Evolutionary conservation across 495 filamentous ascomycete genomes (phyloP).

Genomic region (Ramalina intermedia): DNA sequence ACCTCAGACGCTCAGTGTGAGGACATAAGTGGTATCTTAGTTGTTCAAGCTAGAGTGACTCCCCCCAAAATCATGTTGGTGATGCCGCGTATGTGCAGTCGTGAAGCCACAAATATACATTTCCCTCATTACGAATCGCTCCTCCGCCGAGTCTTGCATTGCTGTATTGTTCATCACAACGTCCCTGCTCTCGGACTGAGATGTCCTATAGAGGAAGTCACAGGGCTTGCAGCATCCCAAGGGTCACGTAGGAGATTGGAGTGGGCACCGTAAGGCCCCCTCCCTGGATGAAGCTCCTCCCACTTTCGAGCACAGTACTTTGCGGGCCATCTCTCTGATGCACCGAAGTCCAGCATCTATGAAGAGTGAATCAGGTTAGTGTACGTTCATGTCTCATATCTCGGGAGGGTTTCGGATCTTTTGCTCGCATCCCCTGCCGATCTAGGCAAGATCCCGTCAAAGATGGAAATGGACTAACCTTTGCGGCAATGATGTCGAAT

Average conservation of each 20-base stretch:
- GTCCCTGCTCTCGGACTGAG: constrained; percentile 1
- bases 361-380: constrained; percentile 1
- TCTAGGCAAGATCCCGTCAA: background rate
- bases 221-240: constrained; percentile 16
- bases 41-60: too few relatives aligned
- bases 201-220: constrained; percentile 3
- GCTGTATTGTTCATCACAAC: background rate
- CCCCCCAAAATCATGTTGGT: too few relatives aligned
- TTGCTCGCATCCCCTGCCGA: background rate
- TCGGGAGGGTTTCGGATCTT: background rate
- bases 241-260: constrained; percentile 16
- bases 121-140: too few relatives aligned
- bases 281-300: constrained; percentile 18
- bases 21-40: too few relatives aligned
- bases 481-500: constrained; percentile 34
- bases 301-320: constrained; percentile 21
- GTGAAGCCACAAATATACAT: too few relatives aligned
- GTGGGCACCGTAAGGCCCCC: constrained; percentile 9
- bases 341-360: constrained; percentile 20
- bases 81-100: too few relatives aligned
- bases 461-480: constrained; percentile 22
- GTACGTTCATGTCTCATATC: background rate
- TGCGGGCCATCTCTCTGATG: constrained; percentile 19
- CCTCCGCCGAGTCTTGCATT: too few relatives aligned
- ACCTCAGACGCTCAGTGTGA: too few relatives aligned